Evolutionary conservation across 805 yeast genomes (phyloP), one percentile per base, ranked within the genome.

Genomic region (Ogataea siamensis): DNA sequence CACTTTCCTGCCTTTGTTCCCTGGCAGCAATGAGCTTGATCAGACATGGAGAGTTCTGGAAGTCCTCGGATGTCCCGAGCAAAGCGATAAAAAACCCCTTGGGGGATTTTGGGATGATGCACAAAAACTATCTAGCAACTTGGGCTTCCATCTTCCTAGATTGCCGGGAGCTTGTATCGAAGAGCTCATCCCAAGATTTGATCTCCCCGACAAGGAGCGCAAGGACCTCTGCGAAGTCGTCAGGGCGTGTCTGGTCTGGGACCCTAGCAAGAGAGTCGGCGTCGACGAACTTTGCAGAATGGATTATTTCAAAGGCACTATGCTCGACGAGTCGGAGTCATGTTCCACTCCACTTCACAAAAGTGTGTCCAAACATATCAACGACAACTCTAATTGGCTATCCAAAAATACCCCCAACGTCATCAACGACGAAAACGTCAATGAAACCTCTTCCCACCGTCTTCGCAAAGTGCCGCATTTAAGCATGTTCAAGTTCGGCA

Each of bases 51-150:
- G 70, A 54, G 80, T 86, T 6, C 59, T 86, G 41, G 73, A 75
- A 43, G 67, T 76, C 7, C 67, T 91, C 33, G 97, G 98, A 0
- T 73, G 83, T 5, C 98, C 98, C 0, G 60, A 64, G 20, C 53
- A 62, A 21, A 34, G 33, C 10, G 46, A 47, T 3, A 49, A 39
- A 14, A 42, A 38, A 19, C 83, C 80, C 3, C 61, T 75, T 25
- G 94, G 94, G 12, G 94, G 94, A 0, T 69, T 63, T 40, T 86
- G 95, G 95, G 70, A 70, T 28, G 80, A 78, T 22, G 87, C 87
- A 1, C 62, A 59, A 28, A 40, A 41, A 7, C 64, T 84, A 37
- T 76, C 84, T 0, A 54, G 67, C 2, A 64, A 68, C 8, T 55
- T 82, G 24, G 85, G 85, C 2, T 66, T 83, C 35, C 56, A 59